phyloP scores from a whole-genome alignment of 768 basidiomycete genomes.

The Krasilnikovozyma curviuscula region DNA sequence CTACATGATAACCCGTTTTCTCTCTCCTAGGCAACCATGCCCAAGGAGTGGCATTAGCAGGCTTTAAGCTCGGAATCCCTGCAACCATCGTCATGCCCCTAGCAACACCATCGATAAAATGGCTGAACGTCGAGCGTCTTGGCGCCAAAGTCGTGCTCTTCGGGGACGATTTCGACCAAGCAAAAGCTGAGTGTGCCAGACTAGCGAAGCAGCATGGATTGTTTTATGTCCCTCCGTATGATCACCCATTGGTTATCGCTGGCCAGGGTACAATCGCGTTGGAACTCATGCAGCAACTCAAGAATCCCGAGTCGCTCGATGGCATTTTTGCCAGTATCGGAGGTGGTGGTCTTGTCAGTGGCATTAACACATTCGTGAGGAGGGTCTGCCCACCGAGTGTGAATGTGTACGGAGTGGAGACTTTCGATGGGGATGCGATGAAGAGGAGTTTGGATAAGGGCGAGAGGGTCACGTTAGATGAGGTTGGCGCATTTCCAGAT shows the following conservation, averaged over 20 bases:
- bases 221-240: constrained; percentile 86
- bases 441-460: constrained; percentile 58
- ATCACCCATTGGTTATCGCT: constrained; percentile 89
- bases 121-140: constrained; percentile 78
- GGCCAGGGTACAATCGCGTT: constrained; percentile 90
- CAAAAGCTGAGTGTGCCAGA: constrained; percentile 80
- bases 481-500: constrained; percentile 92
- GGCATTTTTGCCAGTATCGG: constrained; percentile 82
- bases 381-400: constrained; percentile 69
- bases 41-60: constrained; percentile 94
- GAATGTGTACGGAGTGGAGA: constrained; percentile 78
- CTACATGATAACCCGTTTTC: neutral
- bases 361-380: constrained; percentile 79
- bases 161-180: constrained; percentile 85
- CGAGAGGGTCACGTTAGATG: constrained; percentile 57
- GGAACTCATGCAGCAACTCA: constrained; percentile 80
- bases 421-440: constrained; percentile 89
- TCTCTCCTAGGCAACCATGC: constrained; percentile 71
- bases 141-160: constrained; percentile 87
- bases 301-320: constrained; percentile 46
- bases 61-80: constrained; percentile 63
- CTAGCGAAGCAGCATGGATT: constrained; percentile 58
- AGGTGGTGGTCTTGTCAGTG: constrained; percentile 82
- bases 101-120: constrained; percentile 89
- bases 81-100: constrained; percentile 99